Evolutionary conservation across 768 basidiomycete species (phyloP), one percentile per base, ranked within the genome.

Genomic region (Mycena sanguinolenta): DNA sequence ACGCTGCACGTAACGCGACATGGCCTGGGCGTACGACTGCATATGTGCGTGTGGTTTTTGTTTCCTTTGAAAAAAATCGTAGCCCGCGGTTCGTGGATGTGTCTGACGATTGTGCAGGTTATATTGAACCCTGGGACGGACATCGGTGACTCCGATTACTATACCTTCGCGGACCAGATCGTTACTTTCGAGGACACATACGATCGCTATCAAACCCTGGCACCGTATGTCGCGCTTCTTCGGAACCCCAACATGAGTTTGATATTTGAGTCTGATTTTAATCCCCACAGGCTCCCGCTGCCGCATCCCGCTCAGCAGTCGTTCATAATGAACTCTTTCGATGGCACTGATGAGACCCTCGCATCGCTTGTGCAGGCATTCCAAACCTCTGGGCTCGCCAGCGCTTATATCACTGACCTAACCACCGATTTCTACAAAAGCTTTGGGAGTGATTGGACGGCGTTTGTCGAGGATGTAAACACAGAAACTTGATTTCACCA

Each of bases 291-390:
- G 28, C 63, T n/a, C n/a, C n/a, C 62, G 52, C 23, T 57, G 36
- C 63, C 63, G 52, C 63, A 64, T 46, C 63, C 63, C 38, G 63
- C 53, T 55, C 64, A 65, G 64, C 64, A 65, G 64, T 30, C 64
- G n/a, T 39, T 65, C 44, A 65, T 65, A 65, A 65, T 65, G 4
- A 13, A 65, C 55, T 25, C 64, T 2, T 65, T 58, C 55, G 32
- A 4, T 44, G 46, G 44, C 55, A 49, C 54, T 32, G 49, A 19
- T 50, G 42, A n/a, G 55, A 58, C 64, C 44, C 64, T 65, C 36
- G 28, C 30, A 23, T 65, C 64, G 16, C 54, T 65, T 30, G 54
- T 65, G 3, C 39, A 36, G 30, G 13, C 64, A 46, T 28, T 65
- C 55, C 10, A 65, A 55, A 65, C 30, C 5, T 65, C 64, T n/a